These are phyloP conservation scores for Colletotrichum echinochloae DNA, from an alignment of 2,329 filamentous ascomycete species.

Conservation along the genomic window DNA sequence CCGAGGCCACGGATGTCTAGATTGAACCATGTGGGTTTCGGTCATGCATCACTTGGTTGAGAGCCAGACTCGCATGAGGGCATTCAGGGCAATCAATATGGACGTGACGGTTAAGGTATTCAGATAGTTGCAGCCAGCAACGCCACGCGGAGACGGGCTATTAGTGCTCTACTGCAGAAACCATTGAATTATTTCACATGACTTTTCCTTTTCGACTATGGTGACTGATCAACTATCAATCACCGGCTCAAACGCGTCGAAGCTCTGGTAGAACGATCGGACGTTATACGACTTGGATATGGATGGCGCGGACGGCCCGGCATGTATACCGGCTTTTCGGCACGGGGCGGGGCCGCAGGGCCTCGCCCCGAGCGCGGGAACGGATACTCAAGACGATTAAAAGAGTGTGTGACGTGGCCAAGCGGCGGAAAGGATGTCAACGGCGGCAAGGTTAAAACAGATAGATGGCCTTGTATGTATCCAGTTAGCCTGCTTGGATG, in stretches of 20 bases:
- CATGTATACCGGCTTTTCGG: constrained; percentile 57
- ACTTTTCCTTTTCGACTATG: too few relatives aligned
- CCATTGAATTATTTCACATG: too few relatives aligned
- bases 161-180: too few relatives aligned
- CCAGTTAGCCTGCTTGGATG: not conserved
- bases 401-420: constrained; percentile 40
- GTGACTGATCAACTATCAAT: constrained; percentile 53
- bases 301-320: constrained; percentile 54
- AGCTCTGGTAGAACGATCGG: constrained; percentile 56
- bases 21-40: not conserved
- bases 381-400: constrained; percentile 47
- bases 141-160: too few relatives aligned
- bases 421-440: constrained; percentile 25
- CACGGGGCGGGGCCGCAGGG: constrained; percentile 51
- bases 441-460: not conserved
- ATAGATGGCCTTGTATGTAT: not conserved
- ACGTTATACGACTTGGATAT: constrained; percentile 55
- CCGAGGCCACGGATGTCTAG: constrained; percentile 5
- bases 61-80: not conserved
- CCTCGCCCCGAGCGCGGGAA: constrained; percentile 54
- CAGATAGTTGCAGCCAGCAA: too few relatives aligned
- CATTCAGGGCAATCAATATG: too few relatives aligned
- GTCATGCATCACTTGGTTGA: not conserved
- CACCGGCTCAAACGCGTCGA: constrained; percentile 56
- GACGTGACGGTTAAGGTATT: too few relatives aligned